These are phyloP conservation scores for Candida pseudoglaebosa DNA, from an alignment of 805 yeast species.

Conservation along the genomic window DNA sequence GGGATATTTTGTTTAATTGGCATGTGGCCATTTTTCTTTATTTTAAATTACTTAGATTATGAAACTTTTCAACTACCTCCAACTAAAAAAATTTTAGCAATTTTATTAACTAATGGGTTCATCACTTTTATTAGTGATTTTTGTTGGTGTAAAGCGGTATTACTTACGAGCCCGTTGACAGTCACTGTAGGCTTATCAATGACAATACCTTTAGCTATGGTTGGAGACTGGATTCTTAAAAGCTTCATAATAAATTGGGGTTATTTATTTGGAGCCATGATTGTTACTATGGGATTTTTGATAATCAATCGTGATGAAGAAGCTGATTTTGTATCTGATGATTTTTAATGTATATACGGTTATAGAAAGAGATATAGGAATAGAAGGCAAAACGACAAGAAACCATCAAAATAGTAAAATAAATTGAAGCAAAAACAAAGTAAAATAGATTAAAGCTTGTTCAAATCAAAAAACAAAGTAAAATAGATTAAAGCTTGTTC, in stretches of 20 bases:
- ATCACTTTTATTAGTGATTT: conserved; percentile 86
- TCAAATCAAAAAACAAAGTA: no score
- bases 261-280: conserved; percentile 74
- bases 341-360: not conserved
- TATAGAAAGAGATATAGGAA: not conserved
- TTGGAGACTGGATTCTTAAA: conserved; percentile 79
- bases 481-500: no score
- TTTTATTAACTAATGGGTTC: conserved; percentile 62
- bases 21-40: conserved; percentile 77
- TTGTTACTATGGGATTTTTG: conserved; percentile 80
- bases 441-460: no score
- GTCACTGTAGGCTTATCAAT: conserved; percentile 93
- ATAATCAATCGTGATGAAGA: conserved; percentile 78
- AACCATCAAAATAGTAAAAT: no score
- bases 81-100: conserved; percentile 42
- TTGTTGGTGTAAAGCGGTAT: conserved; percentile 94
- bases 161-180: conserved; percentile 88
- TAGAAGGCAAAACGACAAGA: no score
- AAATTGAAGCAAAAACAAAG: no score
- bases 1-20: conserved; percentile 74
- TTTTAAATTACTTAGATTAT: conserved; percentile 58
- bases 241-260: conserved; percentile 54
- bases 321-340: conserved; percentile 42
- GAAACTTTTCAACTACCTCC: conserved; percentile 76
- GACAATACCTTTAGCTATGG: conserved; percentile 91